Conservation (phyloP, 225 moss, liverwort and hornwort genomes). For the Neckera pumila region DNA sequence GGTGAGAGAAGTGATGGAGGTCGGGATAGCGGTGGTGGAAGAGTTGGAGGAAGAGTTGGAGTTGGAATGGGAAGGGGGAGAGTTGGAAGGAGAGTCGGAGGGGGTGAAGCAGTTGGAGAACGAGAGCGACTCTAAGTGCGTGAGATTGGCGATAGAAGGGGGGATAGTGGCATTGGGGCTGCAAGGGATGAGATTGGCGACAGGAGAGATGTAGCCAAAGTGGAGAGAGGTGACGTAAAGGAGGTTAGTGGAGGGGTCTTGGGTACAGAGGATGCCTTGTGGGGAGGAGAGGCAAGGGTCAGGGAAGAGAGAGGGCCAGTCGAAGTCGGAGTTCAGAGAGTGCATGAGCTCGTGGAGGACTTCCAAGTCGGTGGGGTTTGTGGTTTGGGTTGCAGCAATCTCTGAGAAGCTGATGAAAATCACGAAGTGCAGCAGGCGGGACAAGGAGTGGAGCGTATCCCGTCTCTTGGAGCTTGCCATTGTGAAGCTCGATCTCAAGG, state of each 20-base stretch:
- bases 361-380: slow-evolving; percentile 18
- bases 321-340: slow-evolving; percentile 30
- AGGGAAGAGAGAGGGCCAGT: slow-evolving; percentile 21
- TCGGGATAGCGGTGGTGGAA: not conserved
- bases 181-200: slow-evolving; percentile 43
- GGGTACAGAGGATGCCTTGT: slow-evolving; percentile 21
- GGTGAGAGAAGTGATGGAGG: not conserved
- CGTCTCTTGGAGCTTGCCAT: not conserved
- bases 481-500: not conserved
- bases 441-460: not conserved
- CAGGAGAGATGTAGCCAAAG: slow-evolving; percentile 35
- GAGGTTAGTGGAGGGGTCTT: not conserved
- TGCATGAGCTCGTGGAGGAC: slow-evolving; percentile 36
- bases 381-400: not conserved
- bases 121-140: slow-evolving; percentile 13
- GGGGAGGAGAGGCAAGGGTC: slow-evolving; percentile 37
- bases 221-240: slow-evolving; percentile 28
- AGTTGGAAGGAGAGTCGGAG: not conserved
- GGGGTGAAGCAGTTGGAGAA: slow-evolving; percentile 36
- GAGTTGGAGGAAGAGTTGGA: slow-evolving; percentile 11
- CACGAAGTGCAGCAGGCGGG: not conserved
- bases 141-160: slow-evolving; percentile 1
- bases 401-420: not conserved
- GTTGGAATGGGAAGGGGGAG: not conserved
- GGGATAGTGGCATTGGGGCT: slow-evolving; percentile 37